Conservation (phyloP, 2,329 filamentous ascomycete species). For the Aspergillus tamarii region DNA sequence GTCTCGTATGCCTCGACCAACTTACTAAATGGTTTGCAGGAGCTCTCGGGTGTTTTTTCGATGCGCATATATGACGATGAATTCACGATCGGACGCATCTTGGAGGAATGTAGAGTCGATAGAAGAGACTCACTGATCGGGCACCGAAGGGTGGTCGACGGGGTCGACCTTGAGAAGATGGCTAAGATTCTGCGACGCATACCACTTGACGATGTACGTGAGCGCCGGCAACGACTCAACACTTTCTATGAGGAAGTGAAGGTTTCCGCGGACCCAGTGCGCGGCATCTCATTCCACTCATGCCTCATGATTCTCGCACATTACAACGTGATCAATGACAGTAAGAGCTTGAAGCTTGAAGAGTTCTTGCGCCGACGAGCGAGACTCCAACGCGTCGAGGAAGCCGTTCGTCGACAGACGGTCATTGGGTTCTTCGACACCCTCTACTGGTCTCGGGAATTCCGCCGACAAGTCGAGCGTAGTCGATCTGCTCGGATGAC, state of each 20-base stretch:
- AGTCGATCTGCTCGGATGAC: slow-evolving; percentile 78
- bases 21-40: slow-evolving; percentile 41
- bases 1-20: neutral
- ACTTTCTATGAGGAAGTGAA: slow-evolving; percentile 97
- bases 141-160: slow-evolving; percentile 48
- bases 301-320: slow-evolving; percentile 95
- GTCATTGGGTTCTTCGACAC: slow-evolving; percentile 97
- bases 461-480: slow-evolving; percentile 73
- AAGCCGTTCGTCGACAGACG: slow-evolving; percentile 85
- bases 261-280: slow-evolving; percentile 85
- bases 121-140: slow-evolving; percentile 49
- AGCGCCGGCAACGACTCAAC: slow-evolving; percentile 78
- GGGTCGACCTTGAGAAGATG: slow-evolving; percentile 74
- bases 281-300: slow-evolving; percentile 87
- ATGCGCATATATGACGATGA: slow-evolving; percentile 96
- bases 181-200: slow-evolving; percentile 73
- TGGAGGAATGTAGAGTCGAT: slow-evolving; percentile 77
- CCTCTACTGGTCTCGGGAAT: slow-evolving; percentile 80
- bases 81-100: slow-evolving; percentile 80
- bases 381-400: slow-evolving; percentile 88
- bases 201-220: slow-evolving; percentile 73
- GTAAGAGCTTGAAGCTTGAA: slow-evolving; percentile 90
- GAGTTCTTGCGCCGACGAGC: slow-evolving; percentile 91
- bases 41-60: slow-evolving; percentile 92
- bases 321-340: slow-evolving; percentile 98